A percentile compares a stretch with the other conserved stretches of the same genome.
phyloP scores from a whole-genome alignment of 345 rosid species.

The Adansonia digitata region DNA sequence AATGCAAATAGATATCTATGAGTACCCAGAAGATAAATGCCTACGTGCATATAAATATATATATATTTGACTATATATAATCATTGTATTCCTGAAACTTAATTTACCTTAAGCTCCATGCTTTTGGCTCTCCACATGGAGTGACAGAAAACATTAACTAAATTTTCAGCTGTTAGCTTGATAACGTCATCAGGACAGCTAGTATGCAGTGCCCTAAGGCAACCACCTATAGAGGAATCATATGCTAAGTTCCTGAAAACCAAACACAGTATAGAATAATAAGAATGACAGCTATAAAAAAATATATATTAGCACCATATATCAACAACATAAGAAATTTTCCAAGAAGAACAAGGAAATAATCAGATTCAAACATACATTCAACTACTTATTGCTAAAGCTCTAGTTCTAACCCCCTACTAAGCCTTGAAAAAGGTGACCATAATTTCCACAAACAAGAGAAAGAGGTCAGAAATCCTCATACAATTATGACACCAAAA shows the following conservation, averaged over 20 bases:
- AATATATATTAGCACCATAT: neutral
- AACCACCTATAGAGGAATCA: conserved; percentile 77
- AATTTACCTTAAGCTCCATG: conserved; percentile 73
- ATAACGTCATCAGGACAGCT: conserved; percentile 69
- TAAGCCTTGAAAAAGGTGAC: conserved; percentile 4
- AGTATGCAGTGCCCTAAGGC: conserved; percentile 56
- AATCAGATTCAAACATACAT: conserved; percentile 9
- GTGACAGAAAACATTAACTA: conserved; percentile 47
- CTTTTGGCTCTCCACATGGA: conserved; percentile 72
- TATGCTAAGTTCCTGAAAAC: conserved; percentile 53
- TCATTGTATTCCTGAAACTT: neutral
- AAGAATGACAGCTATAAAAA: neutral
- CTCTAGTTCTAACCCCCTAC: neutral
- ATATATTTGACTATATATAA: neutral
- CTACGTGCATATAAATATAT: too few species aligned
- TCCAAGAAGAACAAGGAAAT: neutral
- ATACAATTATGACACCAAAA: neutral
- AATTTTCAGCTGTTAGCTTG: conserved; percentile 59
- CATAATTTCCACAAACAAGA: conserved; percentile 3
- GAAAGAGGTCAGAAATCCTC: neutral
- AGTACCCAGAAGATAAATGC: neutral
- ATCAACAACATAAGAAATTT: neutral
- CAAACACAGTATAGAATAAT: conserved; percentile 9
- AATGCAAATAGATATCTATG: neutral
- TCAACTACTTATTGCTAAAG: neutral